Evolutionary conservation across 2,329 filamentous ascomycete species (phyloP).

Genomic region (Fusarium continuum): DNA sequence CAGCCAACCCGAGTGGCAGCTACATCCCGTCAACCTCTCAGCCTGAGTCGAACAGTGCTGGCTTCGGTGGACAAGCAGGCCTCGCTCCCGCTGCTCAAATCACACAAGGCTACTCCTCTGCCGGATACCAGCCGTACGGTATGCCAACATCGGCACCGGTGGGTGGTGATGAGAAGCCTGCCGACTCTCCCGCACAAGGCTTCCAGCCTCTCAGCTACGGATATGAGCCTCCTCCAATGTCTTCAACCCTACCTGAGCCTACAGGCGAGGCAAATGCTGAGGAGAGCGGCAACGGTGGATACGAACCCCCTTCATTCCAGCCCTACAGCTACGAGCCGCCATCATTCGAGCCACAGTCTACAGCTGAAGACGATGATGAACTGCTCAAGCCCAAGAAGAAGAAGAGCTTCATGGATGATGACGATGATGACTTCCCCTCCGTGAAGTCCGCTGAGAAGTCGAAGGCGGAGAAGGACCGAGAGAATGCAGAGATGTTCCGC

Average conservation of each 20-base stretch:
- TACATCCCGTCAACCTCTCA: constrained; percentile 34
- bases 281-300: constrained; percentile 55
- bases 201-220: constrained; percentile 61
- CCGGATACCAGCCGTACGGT: constrained; percentile 45
- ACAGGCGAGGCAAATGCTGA: constrained; percentile 24
- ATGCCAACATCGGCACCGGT: constrained; percentile 36
- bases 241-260: constrained; percentile 29
- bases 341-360: constrained; percentile 62
- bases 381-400: constrained; percentile 75
- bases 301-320: constrained; percentile 70
- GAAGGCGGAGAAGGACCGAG: constrained; percentile 75
- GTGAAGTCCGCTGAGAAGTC: constrained; percentile 63
- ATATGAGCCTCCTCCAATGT: constrained; percentile 59
- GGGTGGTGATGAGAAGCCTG: constrained; percentile 11
- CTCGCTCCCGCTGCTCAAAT: constrained; percentile 42
- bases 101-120: constrained; percentile 27
- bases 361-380: constrained; percentile 54
- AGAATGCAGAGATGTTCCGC: constrained; percentile 85
- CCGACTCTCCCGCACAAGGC: constrained; percentile 40
- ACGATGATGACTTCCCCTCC: constrained; percentile 74
- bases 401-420: constrained; percentile 83
- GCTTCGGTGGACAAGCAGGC: constrained; percentile 15
- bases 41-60: constrained; percentile 17
- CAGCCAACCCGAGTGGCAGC: constrained; percentile 19
- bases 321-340: constrained; percentile 67